Conservation (phyloP, 805 yeast species). For the Torulaspora microellipsoides region DNA sequence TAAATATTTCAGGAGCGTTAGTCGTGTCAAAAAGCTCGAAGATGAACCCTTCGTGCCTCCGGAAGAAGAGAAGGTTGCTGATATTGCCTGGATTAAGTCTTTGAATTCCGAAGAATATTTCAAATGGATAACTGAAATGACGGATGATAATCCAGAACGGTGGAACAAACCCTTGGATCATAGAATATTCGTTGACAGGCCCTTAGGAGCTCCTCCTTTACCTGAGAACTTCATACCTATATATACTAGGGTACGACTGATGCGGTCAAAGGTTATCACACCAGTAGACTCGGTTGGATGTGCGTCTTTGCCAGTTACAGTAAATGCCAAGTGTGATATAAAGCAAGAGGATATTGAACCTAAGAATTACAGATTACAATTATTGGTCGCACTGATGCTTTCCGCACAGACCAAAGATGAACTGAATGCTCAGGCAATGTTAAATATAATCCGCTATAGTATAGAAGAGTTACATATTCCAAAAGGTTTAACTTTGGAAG, state of each 20-base stretch:
- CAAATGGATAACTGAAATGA: constrained; percentile 21
- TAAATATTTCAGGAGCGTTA: constrained; percentile 21
- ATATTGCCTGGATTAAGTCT: constrained; percentile 28
- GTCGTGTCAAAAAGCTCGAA: neutral
- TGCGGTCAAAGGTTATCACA: constrained; percentile 63
- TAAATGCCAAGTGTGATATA: constrained; percentile 30
- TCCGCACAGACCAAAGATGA: constrained; percentile 93
- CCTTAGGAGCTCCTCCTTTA: constrained; percentile 12
- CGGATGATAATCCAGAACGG: constrained; percentile 25
- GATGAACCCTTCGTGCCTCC: neutral
- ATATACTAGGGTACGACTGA: constrained; percentile 55
- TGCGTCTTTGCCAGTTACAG: constrained; percentile 48
- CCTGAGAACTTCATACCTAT: constrained; percentile 52
- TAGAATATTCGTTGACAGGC: constrained; percentile 10
- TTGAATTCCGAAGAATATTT: constrained; percentile 28
- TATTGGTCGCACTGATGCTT: constrained; percentile 75
- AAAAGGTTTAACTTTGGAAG: constrained; percentile 56
- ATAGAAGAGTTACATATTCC: constrained; percentile 34
- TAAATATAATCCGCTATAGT: constrained; percentile 48
- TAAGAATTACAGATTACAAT: constrained; percentile 57
- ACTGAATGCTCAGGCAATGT: constrained; percentile 70
- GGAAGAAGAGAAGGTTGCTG: constrained; percentile 9
- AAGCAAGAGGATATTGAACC: constrained; percentile 28
- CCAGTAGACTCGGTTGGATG: constrained; percentile 93
- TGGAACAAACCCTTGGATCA: constrained; percentile 20